phyloP scores from a whole-genome alignment of 306 rosid genomes.

The Prunus fruticosa region DNA sequence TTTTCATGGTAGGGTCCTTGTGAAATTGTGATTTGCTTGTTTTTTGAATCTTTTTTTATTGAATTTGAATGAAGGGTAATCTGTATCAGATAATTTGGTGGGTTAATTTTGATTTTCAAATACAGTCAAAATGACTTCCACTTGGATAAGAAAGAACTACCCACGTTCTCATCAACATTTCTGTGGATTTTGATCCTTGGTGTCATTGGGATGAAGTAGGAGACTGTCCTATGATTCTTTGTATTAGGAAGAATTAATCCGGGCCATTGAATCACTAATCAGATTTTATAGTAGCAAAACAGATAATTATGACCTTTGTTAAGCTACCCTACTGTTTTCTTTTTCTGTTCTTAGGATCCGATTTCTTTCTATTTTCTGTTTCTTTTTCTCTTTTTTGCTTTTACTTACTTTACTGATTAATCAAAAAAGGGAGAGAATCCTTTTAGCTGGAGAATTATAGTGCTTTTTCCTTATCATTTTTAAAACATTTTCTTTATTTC shows the following conservation, averaged over 20 bases:
- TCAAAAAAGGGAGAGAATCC: not conserved
- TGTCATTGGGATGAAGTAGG: constrained; percentile 15
- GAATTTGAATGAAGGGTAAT: constrained; percentile 5
- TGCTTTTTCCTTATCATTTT: not conserved
- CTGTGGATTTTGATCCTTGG: not conserved
- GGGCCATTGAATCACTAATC: constrained; percentile 4
- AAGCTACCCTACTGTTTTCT: not conserved
- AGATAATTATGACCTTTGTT: not conserved
- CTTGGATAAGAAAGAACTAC: constrained; percentile 24
- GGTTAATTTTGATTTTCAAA: constrained; percentile 18
- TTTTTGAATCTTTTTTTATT: not conserved
- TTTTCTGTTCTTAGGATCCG: not conserved
- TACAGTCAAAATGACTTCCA: constrained; percentile 8
- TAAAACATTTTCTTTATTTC: not conserved
- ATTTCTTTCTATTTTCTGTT: not conserved
- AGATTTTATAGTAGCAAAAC: not conserved
- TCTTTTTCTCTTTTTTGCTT: not conserved
- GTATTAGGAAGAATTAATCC: not conserved
- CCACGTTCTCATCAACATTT: constrained; percentile 6
- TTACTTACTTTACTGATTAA: not conserved
- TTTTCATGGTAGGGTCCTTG: constrained; percentile 15
- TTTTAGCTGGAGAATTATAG: too few relatives aligned
- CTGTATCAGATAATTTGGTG: constrained; percentile 15
- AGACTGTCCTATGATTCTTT: not conserved
- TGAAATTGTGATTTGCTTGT: not conserved